Base-by-base conservation (phyloP, 805 yeast genomes). In the Helenozyma rhizophorensis region DNA sequence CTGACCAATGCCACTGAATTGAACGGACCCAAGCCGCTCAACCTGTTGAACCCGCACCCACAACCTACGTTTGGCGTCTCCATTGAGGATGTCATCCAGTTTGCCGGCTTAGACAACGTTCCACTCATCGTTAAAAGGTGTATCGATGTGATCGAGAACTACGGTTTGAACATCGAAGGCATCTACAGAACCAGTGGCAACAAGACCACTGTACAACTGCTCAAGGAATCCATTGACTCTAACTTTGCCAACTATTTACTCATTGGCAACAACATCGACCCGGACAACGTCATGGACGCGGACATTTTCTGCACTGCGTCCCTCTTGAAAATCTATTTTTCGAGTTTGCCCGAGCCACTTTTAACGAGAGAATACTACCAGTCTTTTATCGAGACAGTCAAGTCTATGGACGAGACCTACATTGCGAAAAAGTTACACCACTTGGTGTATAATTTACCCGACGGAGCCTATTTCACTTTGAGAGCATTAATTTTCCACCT, bases 391-490 rank as follows among this genome's bases (percentile, higher is more conserved):
- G 78, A 75, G 23, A 83, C 88, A 2, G 83, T 83, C 14, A 76
- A 77, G 54, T 60, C 68, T 9, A 36, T 45, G 24, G 69, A 66
- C 43, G 70, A 62, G 40, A 50, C 58, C 9, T 62, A 48, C 28
- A 78, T 87, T 25, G 70, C 70, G 31, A 76, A 84, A 38, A 90
- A 87, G 51, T 69, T 93, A 48, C 98, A 93, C 58, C 85, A 87
- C 27, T 73, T 86, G 38, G 85, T 93, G 28, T 93, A 83, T 63
- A 83, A 84, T 45, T 70, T 93, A 34, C 96, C 97, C 0, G 98
- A 93, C 60, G 93, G 95, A 1, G 87, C 90, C 37, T 93, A 93
- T 56, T 89, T 95, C 69, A 89, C 97, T 0, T 68, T 93, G 46
- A 68, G 97, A 44, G 78, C 86, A 22, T 63, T 93, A 44, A 65